A percentile compares a stretch with the other conserved stretches of the same genome.
Conservation (phyloP, 305 asterid genomes). For the Stenogyne calaminthoides region DNA sequence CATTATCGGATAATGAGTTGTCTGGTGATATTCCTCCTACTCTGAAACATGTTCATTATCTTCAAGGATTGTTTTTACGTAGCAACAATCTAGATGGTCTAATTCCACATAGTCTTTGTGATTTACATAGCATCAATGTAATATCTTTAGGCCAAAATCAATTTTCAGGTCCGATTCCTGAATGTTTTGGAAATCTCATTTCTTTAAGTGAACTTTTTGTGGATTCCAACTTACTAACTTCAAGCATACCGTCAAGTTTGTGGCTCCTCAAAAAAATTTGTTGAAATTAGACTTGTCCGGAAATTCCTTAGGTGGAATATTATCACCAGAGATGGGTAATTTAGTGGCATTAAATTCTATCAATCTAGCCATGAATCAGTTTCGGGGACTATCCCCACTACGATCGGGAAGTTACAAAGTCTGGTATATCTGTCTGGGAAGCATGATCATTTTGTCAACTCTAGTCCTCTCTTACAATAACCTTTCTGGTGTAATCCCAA, state of each 20-base stretch:
- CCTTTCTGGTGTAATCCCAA: too few relatives aligned
- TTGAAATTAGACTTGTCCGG: background rate
- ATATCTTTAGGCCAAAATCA: constrained; percentile 1
- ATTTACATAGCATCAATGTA: background rate
- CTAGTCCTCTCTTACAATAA: too few relatives aligned
- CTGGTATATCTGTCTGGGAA: constrained; percentile 20
- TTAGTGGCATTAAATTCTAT: constrained; percentile 20
- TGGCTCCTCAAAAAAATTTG: background rate
- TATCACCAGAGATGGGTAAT: background rate
- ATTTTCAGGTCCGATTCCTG: too few relatives aligned
- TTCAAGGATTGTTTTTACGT: background rate
- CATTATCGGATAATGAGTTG: too few relatives aligned
- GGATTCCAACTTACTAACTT: too few relatives aligned
- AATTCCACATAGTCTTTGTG: background rate
- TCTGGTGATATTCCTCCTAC: too few relatives aligned
- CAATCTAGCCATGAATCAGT: constrained; percentile 37
- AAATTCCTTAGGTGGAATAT: background rate
- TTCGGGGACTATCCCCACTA: constrained; percentile 40
- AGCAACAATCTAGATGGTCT: too few relatives aligned
- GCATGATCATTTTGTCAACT: too few relatives aligned
- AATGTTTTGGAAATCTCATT: too few relatives aligned
- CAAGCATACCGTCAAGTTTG: too few relatives aligned
- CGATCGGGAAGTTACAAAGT: constrained; percentile 33
- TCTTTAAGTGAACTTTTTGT: too few relatives aligned
- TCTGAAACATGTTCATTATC: background rate